phyloP scores from a whole-genome alignment of 495 filamentous ascomycete genomes.

The Penicillium longicatenatum region DNA sequence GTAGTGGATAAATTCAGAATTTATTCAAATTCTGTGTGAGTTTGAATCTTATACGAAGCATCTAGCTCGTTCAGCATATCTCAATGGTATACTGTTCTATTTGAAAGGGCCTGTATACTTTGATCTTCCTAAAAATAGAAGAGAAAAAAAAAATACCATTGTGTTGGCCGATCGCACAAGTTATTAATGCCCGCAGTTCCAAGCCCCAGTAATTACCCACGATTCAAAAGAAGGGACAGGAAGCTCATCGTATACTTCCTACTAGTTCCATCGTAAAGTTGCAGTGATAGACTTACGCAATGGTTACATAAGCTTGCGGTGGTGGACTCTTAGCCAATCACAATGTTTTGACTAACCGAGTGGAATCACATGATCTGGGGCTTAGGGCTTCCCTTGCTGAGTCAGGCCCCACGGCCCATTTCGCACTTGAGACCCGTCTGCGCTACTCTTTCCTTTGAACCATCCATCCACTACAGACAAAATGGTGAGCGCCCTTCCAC shows the following conservation, averaged over 20 bases:
- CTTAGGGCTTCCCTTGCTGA: constrained; percentile 43
- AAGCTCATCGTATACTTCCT: background rate
- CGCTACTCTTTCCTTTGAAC: constrained; percentile 42
- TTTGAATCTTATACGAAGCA: background rate
- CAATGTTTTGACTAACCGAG: constrained; percentile 22
- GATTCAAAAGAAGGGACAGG: too few relatives aligned
- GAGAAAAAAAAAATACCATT: too few relatives aligned
- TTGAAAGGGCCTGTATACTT: too few relatives aligned
- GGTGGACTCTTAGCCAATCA: constrained; percentile 12
- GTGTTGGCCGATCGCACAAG: too few relatives aligned
- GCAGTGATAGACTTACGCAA: background rate
- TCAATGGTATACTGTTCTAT: too few relatives aligned
- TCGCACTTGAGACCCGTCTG: constrained; percentile 42
- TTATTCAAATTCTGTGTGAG: background rate
- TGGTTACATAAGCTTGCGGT: background rate
- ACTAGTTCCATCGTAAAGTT: background rate
- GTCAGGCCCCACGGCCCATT: constrained; percentile 53
- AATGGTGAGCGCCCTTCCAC: constrained; percentile 45
- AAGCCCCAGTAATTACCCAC: too few relatives aligned
- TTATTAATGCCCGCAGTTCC: too few relatives aligned
- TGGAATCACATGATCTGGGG: constrained; percentile 31
- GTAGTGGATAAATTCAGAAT: background rate
- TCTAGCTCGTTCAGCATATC: background rate
- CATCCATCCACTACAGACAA: constrained; percentile 52
- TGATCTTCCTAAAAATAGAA: too few relatives aligned